Base-by-base conservation (phyloP, 2,329 filamentous ascomycete genomes). In the Ramularia collo-cygni region DNA sequence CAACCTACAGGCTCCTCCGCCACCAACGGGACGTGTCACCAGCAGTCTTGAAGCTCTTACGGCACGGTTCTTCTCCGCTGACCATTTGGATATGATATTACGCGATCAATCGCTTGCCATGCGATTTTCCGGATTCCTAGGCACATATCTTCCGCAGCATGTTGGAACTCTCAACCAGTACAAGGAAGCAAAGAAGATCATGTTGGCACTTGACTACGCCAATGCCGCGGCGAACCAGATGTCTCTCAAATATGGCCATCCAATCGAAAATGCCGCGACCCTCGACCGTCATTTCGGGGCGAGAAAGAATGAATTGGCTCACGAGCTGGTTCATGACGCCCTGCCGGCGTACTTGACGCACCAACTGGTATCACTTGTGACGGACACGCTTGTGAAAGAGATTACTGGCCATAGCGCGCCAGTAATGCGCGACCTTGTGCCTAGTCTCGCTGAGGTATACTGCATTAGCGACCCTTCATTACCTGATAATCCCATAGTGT, bases 401-500 rank as follows among this genome's bases (percentile, higher is more conserved):
- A 66, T 69, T 28, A 67, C 65, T 4, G 64, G 65, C 15, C 61
- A 61, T 35, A 61, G 55, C 36, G 57, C 59, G 29, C 63, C 66
- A 2, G 46, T 65, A 8, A 64, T 65, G 59, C 54, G 55, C 8
- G 62, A 67, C 29, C 44, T 67, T 29, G 61, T 68, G 2, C 60
- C 61, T 2, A 64, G 62, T 26, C 41, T 70, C 24, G 67, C 65
- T 19, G 66, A 69, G 44, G 64, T 68, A 2, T 70, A 68, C 43
- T 70, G 67, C 40, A 53, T 70, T 5, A 62, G 63, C 2, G 67
- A 69, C 50, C 66, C 66, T 8, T 62, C 59, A 12, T 47, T 64
- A 24, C 53, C 57, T 8, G 66, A 69, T 46, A 68, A 68, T 43
- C 66, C 66, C 2, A 68, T 69, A 39, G 60, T 69, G 2, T 69